Base-by-base conservation (phyloP, 805 yeast species). In the Candida silvicultrix region DNA sequence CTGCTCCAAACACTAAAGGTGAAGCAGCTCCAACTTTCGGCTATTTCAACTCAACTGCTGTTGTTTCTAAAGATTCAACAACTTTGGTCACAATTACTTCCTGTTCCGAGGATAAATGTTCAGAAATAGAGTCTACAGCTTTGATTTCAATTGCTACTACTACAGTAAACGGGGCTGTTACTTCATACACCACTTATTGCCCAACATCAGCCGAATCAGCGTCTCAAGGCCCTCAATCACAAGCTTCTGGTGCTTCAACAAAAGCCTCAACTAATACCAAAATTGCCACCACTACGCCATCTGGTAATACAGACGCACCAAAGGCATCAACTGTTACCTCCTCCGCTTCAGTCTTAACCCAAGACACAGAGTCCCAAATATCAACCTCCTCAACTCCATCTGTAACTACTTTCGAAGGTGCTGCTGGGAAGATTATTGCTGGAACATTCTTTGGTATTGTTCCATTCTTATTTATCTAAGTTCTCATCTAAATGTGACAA, bases 31-130 rank as follows among this genome's bases (percentile, higher is more conserved):
- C 23, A 20, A 36, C 31, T 18, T 19, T 20, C 18, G 38, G 38
- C 19, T 19, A 19, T 14, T 36, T 18, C 19, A 38, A 18, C 38
- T n/a, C 40, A 10, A 38, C 40, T 22, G 4, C 28, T 5, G 40
- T 22, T 38, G 40, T 14, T 9, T 15, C 28, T n/a, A 11, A 21
- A 38, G 23, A 5, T 19, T 44, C 56, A 23, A 65, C 68, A 50
- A 63, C 67, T 45, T 52, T 61, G 47, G 64, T 62, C 20, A 66
- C 70, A 51, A 56, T 66, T 58, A 64, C 69, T 46, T 58, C 64
- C 41, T 66, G 70, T 57, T 57, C 53, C 41, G 59, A 56, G 25
- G 55, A 63, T 55, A 56, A 51, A 32, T 66, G 70, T 57, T 46
- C 54, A 25, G 65, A 59, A 49, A 55, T 62, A 31, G 61, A 57